Evolutionary conservation across 352 stramenopile species (phyloP).

Genomic region (Phytopythium chamaehyphon): DNA sequence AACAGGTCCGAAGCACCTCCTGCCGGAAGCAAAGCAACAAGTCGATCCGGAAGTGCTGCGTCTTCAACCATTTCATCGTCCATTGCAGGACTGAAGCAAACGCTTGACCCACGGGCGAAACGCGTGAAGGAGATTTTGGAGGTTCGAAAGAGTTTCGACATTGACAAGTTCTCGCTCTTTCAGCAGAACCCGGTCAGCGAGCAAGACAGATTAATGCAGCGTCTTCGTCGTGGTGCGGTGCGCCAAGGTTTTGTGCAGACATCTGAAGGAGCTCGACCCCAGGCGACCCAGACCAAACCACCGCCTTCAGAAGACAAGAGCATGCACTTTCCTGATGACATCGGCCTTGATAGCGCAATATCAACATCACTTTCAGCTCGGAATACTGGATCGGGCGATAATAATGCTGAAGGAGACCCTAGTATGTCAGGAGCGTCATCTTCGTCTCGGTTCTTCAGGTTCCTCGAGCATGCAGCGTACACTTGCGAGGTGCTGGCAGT

Average conservation of each 20-base stretch:
- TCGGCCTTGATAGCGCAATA: slow-evolving; percentile 44
- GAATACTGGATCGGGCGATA: slow-evolving; percentile 5
- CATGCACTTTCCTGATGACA: slow-evolving; percentile 78
- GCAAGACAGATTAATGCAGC: slow-evolving; percentile 49
- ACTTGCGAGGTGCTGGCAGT: slow-evolving; percentile 53
- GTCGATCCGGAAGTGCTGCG: slow-evolving; percentile 7
- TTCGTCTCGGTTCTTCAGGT: slow-evolving; percentile 50
- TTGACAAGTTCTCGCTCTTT: slow-evolving; percentile 68
- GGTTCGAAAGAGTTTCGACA: slow-evolving; percentile 46
- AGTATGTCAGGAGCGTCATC: slow-evolving; percentile 12
- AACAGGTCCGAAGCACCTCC: slow-evolving; percentile 5
- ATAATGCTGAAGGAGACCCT: slow-evolving; percentile 11
- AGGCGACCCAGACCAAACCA: slow-evolving; percentile 49
- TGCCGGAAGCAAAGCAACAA: slow-evolving; percentile 5
- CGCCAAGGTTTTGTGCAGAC: slow-evolving; percentile 56
- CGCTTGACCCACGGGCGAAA: slow-evolving; percentile 54
- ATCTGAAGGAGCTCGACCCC: slow-evolving; percentile 47
- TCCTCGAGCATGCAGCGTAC: slow-evolving; percentile 54
- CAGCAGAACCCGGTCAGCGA: slow-evolving; percentile 53
- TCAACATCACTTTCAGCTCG: slow-evolving; percentile 1
- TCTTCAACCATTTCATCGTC: slow-evolving; percentile 46
- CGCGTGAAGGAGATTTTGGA: slow-evolving; percentile 61
- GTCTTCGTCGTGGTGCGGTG: slow-evolving; percentile 42
- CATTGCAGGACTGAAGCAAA: slow-evolving; percentile 71
- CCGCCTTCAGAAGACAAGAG: slow-evolving; percentile 32